A percentile compares a stretch with the other conserved stretches of the same genome.
phyloP scores from a whole-genome alignment of 2,329 filamentous ascomycete genomes.

The Talaromyces sp. region DNA sequence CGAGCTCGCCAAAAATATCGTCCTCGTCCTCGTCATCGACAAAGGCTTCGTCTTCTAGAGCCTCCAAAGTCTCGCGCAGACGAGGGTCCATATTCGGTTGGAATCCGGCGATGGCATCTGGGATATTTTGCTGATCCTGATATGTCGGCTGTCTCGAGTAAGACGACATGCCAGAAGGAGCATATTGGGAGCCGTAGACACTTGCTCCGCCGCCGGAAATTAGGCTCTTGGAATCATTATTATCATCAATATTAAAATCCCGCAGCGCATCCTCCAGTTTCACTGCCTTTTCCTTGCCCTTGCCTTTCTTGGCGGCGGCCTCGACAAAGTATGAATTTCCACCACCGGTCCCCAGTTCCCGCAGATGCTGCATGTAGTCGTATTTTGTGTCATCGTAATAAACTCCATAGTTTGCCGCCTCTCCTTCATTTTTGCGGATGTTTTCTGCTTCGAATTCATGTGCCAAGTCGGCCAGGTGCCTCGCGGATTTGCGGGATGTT shows the following conservation, averaged over 20 bases:
- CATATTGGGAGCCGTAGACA: slow-evolving; percentile 41
- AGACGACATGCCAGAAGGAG: slow-evolving; percentile 55
- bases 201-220: slow-evolving; percentile 15
- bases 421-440: slow-evolving; percentile 85
- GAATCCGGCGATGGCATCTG: slow-evolving; percentile 86
- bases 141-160: slow-evolving; percentile 74
- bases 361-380: slow-evolving; percentile 99
- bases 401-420: slow-evolving; percentile 88
- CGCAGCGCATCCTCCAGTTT: slow-evolving; percentile 82
- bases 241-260: slow-evolving; percentile 46
- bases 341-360: slow-evolving; percentile 66
- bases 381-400: slow-evolving; percentile 95
- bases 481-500: slow-evolving; percentile 46
- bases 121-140: slow-evolving; percentile 87
- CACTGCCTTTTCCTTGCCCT: slow-evolving; percentile 64
- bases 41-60: slow-evolving; percentile 90
- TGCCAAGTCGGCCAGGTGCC: slow-evolving; percentile 73
- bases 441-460: slow-evolving; percentile 60
- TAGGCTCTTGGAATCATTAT: slow-evolving; percentile 25
- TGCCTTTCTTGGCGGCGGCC: slow-evolving; percentile 54
- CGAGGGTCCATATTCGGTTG: slow-evolving; percentile 97
- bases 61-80: slow-evolving; percentile 83
- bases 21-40: slow-evolving; percentile 75
- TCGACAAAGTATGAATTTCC: slow-evolving; percentile 83
- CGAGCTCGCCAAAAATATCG: slow-evolving; percentile 75